A percentile compares a stretch with the other conserved stretches of the same genome.
These are phyloP conservation scores for Nicotiana otophora DNA, from an alignment of 257 asterid species.

Conservation along the genomic window DNA sequence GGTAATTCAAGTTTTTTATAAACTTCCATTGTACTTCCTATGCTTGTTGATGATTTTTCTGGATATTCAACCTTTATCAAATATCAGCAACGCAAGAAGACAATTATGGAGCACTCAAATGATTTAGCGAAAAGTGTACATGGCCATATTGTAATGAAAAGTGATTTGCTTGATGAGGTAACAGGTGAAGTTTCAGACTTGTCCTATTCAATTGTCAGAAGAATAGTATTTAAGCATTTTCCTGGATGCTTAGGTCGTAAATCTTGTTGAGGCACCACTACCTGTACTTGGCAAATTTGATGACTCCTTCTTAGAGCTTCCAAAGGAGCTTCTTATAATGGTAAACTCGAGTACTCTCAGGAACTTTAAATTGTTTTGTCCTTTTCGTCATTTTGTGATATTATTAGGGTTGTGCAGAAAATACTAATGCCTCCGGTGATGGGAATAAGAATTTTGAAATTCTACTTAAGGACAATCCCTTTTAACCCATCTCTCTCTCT, in stretches of 20 bases:
- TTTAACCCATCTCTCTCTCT: background rate
- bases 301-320: slow-evolving; percentile 82
- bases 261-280: slow-evolving; percentile 93
- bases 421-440: background rate
- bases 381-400: background rate
- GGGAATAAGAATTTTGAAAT: background rate
- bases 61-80: background rate
- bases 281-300: slow-evolving; percentile 78
- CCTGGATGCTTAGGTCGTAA: slow-evolving; percentile 54
- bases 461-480: background rate
- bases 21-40: background rate
- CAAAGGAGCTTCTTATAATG: slow-evolving; percentile 84
- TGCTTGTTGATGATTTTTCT: background rate
- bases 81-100: slow-evolving; percentile 72
- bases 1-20: slow-evolving; percentile 37
- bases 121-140: slow-evolving; percentile 56
- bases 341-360: slow-evolving; percentile 22
- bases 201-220: slow-evolving; percentile 6
- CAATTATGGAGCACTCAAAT: slow-evolving; percentile 52
- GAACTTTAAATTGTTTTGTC: background rate
- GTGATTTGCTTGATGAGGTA: slow-evolving; percentile 80
- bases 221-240: slow-evolving; percentile 18
- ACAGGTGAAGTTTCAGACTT: slow-evolving; percentile 5
- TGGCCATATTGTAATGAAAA: slow-evolving; percentile 58
- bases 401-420: background rate